phyloP scores from a whole-genome alignment of 2,329 filamentous ascomycete genomes.

The Verticillium nubilum region DNA sequence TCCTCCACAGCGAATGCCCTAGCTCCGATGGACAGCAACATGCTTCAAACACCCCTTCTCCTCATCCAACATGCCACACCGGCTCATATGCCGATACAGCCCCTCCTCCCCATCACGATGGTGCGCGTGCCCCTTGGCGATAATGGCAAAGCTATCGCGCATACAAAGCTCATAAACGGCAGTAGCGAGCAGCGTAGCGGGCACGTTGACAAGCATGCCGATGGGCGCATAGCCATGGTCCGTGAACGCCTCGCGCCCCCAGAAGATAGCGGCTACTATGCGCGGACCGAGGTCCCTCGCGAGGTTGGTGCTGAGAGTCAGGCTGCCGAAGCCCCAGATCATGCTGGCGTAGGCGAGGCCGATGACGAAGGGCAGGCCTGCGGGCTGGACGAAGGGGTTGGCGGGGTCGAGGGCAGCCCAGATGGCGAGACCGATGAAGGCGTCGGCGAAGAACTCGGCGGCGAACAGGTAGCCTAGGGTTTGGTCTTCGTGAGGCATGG shows the following conservation, averaged over 20 bases:
- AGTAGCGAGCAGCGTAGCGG: slow-evolving; percentile 50
- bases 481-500: slow-evolving; percentile 41
- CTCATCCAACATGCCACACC: slow-evolving; percentile 23
- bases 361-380: slow-evolving; percentile 45
- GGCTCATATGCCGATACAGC: slow-evolving; percentile 33
- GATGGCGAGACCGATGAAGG: slow-evolving; percentile 51
- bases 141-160: slow-evolving; percentile 45
- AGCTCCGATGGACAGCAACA: neutral
- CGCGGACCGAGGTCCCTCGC: slow-evolving; percentile 54
- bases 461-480: slow-evolving; percentile 52
- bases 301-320: slow-evolving; percentile 51
- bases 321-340: slow-evolving; percentile 51
- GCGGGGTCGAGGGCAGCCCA: slow-evolving; percentile 53
- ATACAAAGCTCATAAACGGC: slow-evolving; percentile 49
- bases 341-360: slow-evolving; percentile 48
- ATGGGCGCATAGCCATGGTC: slow-evolving; percentile 42
- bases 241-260: slow-evolving; percentile 17
- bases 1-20: neutral
- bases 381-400: slow-evolving; percentile 49
- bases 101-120: slow-evolving; percentile 48
- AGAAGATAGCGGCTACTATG: slow-evolving; percentile 52
- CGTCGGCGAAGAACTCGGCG: slow-evolving; percentile 54
- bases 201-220: slow-evolving; percentile 49
- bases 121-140: slow-evolving; percentile 40
- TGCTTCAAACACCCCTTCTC: slow-evolving; percentile 4